These are phyloP conservation scores for Fraxinus greggii DNA, from an alignment of 305 asterid species.

Conservation along the genomic window DNA sequence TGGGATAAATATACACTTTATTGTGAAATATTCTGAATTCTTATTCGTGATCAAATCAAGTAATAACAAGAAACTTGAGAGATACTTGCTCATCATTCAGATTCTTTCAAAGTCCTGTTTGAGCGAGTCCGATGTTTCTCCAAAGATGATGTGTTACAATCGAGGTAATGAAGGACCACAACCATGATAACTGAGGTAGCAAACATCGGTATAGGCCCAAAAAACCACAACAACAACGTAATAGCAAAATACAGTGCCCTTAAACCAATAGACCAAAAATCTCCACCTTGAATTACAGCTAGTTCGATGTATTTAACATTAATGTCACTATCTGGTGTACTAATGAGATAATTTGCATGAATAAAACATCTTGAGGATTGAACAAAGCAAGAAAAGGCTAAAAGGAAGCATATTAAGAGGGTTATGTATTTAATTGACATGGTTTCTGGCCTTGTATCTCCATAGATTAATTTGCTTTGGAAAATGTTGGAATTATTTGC, in stretches of 20 bases:
- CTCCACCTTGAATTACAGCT: constrained; percentile 69
- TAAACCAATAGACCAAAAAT: constrained; percentile 76
- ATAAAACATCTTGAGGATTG: constrained; percentile 71
- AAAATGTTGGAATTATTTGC: constrained; percentile 59
- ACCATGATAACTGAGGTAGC: constrained; percentile 54
- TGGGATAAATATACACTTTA: neutral
- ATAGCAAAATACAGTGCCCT: constrained; percentile 69
- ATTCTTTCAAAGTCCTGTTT: neutral
- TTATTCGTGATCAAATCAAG: neutral
- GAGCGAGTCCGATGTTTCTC: constrained; percentile 11
- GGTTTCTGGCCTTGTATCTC: constrained; percentile 64
- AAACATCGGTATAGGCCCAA: constrained; percentile 83
- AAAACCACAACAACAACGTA: constrained; percentile 65
- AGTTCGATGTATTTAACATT: constrained; percentile 49
- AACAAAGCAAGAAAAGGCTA: constrained; percentile 72
- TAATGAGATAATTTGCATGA: constrained; percentile 66
- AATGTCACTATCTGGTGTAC: constrained; percentile 50
- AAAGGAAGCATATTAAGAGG: constrained; percentile 53
- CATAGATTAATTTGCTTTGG: constrained; percentile 61
- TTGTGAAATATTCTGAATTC: neutral
- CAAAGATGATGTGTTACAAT: constrained; percentile 50
- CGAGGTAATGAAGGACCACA: constrained; percentile 52
- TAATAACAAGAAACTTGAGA: neutral
- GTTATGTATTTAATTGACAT: constrained; percentile 65
- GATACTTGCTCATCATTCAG: neutral